These are phyloP conservation scores for Naematelia encephala DNA, from an alignment of 768 basidiomycete genomes.

Conservation along the genomic window DNA sequence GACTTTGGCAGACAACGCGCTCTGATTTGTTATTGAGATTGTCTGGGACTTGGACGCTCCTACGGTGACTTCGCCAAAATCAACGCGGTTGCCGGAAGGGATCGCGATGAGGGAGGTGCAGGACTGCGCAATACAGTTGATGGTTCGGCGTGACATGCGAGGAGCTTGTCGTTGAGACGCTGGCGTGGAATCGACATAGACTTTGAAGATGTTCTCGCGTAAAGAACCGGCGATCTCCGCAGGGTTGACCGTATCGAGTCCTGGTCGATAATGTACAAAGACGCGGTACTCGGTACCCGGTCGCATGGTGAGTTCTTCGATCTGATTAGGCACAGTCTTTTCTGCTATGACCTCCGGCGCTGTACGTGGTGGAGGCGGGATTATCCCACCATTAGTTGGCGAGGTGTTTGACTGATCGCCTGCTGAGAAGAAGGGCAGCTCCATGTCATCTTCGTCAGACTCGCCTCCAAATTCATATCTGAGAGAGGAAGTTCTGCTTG, in stretches of 20 bases:
- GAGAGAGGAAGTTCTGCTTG: slow-evolving; percentile 29
- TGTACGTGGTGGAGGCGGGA: neutral
- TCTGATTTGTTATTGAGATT: slow-evolving; percentile 38
- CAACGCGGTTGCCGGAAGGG: slow-evolving; percentile 25
- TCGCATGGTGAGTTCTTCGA: slow-evolving; percentile 46
- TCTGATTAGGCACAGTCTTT: slow-evolving; percentile 36
- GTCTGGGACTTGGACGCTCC: slow-evolving; percentile 35
- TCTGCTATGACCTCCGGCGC: slow-evolving; percentile 10
- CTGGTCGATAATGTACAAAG: slow-evolving; percentile 36
- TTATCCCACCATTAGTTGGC: neutral
- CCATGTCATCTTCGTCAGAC: slow-evolving; percentile 34
- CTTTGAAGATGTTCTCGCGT: slow-evolving; percentile 34
- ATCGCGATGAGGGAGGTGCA: slow-evolving; percentile 44
- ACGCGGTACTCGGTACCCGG: slow-evolving; percentile 48
- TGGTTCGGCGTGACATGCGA: slow-evolving; percentile 21
- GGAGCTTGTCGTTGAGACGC: neutral
- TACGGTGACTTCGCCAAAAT: slow-evolving; percentile 47
- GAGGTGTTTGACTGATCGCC: slow-evolving; percentile 8
- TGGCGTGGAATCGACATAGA: slow-evolving; percentile 22
- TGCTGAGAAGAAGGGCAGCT: slow-evolving; percentile 34
- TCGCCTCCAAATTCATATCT: slow-evolving; percentile 13
- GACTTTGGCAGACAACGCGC: slow-evolving; percentile 39
- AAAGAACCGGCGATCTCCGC: slow-evolving; percentile 33
- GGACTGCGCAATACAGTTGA: slow-evolving; percentile 34
- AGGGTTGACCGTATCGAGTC: slow-evolving; percentile 18